Percentiles rank a stretch among this genome's conserved stretches.
Evolutionary conservation across 1,139 yeast genomes (phyloP).

Genomic region (Sugiyamaella neomexicana): DNA sequence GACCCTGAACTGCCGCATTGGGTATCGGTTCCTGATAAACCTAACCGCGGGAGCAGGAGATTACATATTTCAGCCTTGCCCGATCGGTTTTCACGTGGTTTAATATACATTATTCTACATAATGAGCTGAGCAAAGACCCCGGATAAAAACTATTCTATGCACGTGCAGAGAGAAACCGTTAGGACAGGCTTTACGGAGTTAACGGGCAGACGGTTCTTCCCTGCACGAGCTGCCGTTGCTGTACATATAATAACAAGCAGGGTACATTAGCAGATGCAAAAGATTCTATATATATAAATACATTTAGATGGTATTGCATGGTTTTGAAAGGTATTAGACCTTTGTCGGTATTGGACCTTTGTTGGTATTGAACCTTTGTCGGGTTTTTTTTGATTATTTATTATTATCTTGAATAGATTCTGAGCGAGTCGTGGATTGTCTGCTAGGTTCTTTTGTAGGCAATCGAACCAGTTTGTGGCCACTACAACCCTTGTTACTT

Average conservation of each 20-base stretch:
- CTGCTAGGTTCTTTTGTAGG: not conserved
- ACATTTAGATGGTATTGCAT: no score
- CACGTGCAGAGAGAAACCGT: constrained; percentile 1
- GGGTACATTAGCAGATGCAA: no score
- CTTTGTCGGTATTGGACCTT: no score
- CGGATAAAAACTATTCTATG: not conserved
- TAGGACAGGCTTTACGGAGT: constrained; percentile 3
- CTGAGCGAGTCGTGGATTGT: not conserved
- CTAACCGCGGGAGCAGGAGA: not conserved
- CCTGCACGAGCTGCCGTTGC: no score
- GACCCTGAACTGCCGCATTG: not conserved
- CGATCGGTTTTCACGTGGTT: constrained; percentile 4
- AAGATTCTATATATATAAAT: no score
- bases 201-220: not conserved
- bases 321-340: no score
- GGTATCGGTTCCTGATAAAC: constrained; percentile 4
- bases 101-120: constrained; percentile 9
- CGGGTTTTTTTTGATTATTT: not conserved
- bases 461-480: no score
- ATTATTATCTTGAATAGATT: not conserved
- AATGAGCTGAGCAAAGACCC: not conserved
- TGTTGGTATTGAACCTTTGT: no score
- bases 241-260: no score
- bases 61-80: not conserved
- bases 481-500: no score